Evolutionary conservation across 495 filamentous ascomycete species (phyloP), one percentile per base, ranked within the genome.

Genomic region (Tirmania nivea): DNA sequence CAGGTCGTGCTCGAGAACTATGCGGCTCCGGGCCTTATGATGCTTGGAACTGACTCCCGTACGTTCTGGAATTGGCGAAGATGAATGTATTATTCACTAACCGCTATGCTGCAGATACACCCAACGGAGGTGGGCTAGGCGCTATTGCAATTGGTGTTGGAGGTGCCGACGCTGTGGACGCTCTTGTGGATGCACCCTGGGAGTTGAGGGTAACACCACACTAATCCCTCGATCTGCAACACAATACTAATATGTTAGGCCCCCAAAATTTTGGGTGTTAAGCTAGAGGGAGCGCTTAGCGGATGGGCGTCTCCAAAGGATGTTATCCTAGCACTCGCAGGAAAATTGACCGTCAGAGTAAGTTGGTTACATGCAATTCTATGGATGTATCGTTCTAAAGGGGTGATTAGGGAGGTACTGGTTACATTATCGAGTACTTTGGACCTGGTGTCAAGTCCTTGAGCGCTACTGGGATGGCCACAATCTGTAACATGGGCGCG

Each of bases 1-100:
- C 90, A 97, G 74, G 92, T 84, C 55, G 90, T 97, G 47, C 71
- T 97, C 60, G 90, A 97, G 73, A 96, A 96, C 69, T 97, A 97
- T 64, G 84, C 90, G n/a, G 80, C 86, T 5, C 90, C 90, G 5
- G 90, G 90, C 48, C 66, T 95, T 62, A 95, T 97, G 90, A 94
- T 96, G 88, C 76, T 97, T n/a, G 90, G 90, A 54, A 97, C 90
- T 36, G 90, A 97, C 67, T 94, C 88, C 63, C 90, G 60, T 59
- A 54, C 49, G 59, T 50, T 47, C 14, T 10, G 45, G 12, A 8
- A 31, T 31, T 31, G 25, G 11, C 48, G 11, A 11, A n/a, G 20
- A 3, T 31, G 7, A 3, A 31, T 31, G 25, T 31, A 31, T 31
- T 31, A n/a, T 10, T 6, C 0, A 49, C 55, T 60, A 17, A 60